Evolutionary conservation across 495 filamentous ascomycete species (phyloP), one percentile per base, ranked within the genome.

Genomic region (Polyplosphaeria fusca): DNA sequence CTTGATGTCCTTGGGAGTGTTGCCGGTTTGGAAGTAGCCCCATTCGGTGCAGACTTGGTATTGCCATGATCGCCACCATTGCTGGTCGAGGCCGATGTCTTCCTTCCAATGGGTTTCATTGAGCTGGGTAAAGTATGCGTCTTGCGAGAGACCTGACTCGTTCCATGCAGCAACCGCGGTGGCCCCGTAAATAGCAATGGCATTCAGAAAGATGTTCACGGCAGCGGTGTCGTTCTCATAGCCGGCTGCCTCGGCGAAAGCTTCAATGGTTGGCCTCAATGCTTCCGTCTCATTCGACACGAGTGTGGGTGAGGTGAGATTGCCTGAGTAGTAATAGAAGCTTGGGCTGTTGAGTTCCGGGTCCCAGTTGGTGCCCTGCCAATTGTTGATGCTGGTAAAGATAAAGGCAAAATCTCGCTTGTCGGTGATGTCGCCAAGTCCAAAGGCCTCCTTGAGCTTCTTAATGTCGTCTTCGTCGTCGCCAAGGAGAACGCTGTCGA

Each of bases 291-390:
- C 60, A 1, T 77, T 72, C 60, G 81, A 83, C 9, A 84, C 63
- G 5, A 78, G 66, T 7, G 67, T 48, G 3, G 66, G 43, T 14
- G 73, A 42, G 5, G 39, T 11, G 9, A 35, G 3, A 27, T 3
- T 5, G 76, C 68, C 39, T 66, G 14, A 39, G 30, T 55, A 50
- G 14, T 76, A 18, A 47, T 73, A 74, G 65, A 87, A 86, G 2
- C 60, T 49, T 5, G 76, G 71, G 37, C 68, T 68, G 62, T 80
- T 82, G 49, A 80, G 56, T 1, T 70, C 73, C 0, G 84, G 85
- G 63, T 89, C 86, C 87, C 87, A 91, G 65, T 87, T 88, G 3
- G 77, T 73, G 22, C 67, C 68, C 69, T 89, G 86, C 69, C 85
- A 83, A 2, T 66, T 67, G 11, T 68, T 68, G 42, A 88, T 78